Percentiles rank a stretch among this genome's conserved stretches.
phyloP scores from a whole-genome alignment of 331 rosid genomes.

The Phaseolus coccineus region DNA sequence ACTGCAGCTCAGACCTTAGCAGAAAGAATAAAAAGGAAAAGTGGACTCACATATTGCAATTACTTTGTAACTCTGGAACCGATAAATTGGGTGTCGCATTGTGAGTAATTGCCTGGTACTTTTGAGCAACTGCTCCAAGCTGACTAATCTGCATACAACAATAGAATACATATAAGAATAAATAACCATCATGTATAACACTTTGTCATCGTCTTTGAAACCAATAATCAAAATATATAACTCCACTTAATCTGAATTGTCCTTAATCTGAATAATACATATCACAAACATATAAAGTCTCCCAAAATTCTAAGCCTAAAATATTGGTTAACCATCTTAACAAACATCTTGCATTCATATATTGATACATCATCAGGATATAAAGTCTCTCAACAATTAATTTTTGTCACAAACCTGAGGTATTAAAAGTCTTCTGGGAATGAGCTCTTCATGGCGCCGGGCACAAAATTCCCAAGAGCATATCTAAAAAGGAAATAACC shows the following conservation, averaged over 20 bases:
- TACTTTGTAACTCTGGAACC: conserved; percentile 90
- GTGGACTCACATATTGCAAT: conserved; percentile 85
- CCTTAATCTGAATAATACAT: conserved; percentile 1
- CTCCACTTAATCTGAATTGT: not conserved
- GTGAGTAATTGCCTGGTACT: conserved; percentile 89
- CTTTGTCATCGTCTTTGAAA: not conserved
- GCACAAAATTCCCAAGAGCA: conserved; percentile 99
- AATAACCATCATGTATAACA: conserved; percentile 7
- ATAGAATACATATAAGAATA: conserved; percentile 21
- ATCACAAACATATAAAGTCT: not conserved
- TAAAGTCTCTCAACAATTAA: conserved; percentile 9
- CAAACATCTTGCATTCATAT: conserved; percentile 1
- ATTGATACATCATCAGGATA: conserved; percentile 5
- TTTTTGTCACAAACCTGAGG: conserved; percentile 78
- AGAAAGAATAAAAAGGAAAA: not conserved
- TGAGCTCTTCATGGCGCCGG: conserved; percentile 97
- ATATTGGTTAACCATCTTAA: conserved; percentile 10
- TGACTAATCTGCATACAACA: conserved; percentile 77
- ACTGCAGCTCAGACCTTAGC: conserved; percentile 12
- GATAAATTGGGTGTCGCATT: conserved; percentile 80
- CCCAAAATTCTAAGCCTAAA: conserved; percentile 7
- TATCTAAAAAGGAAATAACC: conserved; percentile 61
- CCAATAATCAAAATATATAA: not conserved
- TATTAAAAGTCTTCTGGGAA: conserved; percentile 87
- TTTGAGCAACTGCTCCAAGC: conserved; percentile 92